phyloP scores from a whole-genome alignment of 441 rosid genomes.

The Pelargonium myrrhifolium region DNA sequence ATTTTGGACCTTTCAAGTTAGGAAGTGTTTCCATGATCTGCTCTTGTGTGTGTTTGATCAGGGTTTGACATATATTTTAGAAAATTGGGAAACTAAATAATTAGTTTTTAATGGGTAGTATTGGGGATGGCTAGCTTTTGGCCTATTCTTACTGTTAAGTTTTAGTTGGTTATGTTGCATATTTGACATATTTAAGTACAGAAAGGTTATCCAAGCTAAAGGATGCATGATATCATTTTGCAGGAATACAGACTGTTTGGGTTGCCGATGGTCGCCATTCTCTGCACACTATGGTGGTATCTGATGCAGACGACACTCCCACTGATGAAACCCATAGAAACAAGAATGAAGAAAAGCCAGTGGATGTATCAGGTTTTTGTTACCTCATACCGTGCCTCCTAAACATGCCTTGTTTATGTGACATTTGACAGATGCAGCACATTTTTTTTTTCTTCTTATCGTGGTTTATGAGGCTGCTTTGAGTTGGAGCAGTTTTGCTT shows the following conservation, averaged over 20 bases:
- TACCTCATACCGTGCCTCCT: too few species aligned
- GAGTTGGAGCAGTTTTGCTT: too few species aligned
- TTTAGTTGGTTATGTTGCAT: not conserved
- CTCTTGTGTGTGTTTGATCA: constrained; percentile 6
- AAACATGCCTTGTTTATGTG: too few species aligned
- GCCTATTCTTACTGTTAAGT: not conserved
- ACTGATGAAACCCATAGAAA: constrained; percentile 34
- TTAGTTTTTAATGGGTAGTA: not conserved
- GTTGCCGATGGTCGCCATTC: constrained; percentile 55
- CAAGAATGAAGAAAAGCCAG: constrained; percentile 30
- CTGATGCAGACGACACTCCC: constrained; percentile 29
- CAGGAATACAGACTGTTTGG: constrained; percentile 62
- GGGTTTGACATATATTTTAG: constrained; percentile 1
- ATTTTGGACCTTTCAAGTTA: constrained; percentile 14
- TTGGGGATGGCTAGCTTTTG: not conserved
- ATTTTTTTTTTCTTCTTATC: too few species aligned
- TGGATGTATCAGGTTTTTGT: constrained; percentile 39
- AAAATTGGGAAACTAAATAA: not conserved
- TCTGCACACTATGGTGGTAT: constrained; percentile 37
- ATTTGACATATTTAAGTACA: not conserved
- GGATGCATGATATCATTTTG: constrained; percentile 21
- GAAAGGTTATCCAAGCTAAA: constrained; percentile 7
- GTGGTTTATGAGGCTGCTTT: too few species aligned
- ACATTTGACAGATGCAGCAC: too few species aligned
- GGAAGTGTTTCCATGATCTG: constrained; percentile 8